A percentile compares a stretch with the other conserved stretches of the same genome.
Conservation (phyloP, 2,329 filamentous ascomycete genomes). For the Botryotinia convoluta region DNA sequence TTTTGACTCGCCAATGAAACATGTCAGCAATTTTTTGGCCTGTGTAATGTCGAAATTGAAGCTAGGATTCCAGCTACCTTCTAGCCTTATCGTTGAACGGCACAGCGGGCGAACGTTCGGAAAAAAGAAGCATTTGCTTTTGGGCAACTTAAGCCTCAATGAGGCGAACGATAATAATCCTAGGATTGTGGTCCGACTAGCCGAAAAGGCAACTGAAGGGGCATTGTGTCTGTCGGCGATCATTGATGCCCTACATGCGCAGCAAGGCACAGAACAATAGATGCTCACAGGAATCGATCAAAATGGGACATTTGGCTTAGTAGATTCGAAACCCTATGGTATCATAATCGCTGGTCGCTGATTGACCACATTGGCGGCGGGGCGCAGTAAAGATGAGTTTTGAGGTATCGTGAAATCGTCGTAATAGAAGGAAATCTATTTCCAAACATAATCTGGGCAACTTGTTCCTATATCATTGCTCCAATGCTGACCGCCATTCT, state of each 20-base stretch:
- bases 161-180: constrained; percentile 15
- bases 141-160: constrained; percentile 20
- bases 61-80: constrained; percentile 4
- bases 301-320: background rate
- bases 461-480: constrained; percentile 20
- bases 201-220: constrained; percentile 11
- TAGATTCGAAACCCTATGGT: background rate
- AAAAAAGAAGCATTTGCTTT: background rate
- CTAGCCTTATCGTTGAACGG: constrained; percentile 7
- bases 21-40: constrained; percentile 9
- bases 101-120: constrained; percentile 1
- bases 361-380: background rate
- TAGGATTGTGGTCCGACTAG: constrained; percentile 7
- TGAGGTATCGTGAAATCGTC: background rate
- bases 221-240: background rate
- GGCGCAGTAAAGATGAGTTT: background rate
- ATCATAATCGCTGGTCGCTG: background rate
- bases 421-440: constrained; percentile 12
- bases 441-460: constrained; percentile 14
- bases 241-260: constrained; percentile 11
- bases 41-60: constrained; percentile 2
- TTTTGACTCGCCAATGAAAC: background rate
- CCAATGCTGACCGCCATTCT: background rate
- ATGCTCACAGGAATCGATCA: background rate
- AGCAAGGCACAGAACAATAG: constrained; percentile 14